Conservation (phyloP, 2,329 filamentous ascomycete species). For the Fusarium beomiforme region DNA sequence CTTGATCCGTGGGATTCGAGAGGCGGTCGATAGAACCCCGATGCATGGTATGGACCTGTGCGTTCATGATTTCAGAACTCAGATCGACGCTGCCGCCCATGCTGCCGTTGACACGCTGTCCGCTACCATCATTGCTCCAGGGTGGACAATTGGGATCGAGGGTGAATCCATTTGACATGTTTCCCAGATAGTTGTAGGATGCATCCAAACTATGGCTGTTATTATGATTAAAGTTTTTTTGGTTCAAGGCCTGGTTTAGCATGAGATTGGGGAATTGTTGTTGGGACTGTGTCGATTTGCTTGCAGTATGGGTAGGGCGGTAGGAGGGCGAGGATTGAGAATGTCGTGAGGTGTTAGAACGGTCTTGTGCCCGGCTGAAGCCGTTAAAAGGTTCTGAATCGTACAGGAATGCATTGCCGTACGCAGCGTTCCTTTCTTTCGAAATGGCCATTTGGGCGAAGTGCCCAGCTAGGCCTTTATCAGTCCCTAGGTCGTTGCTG, state of each 20-base stretch:
- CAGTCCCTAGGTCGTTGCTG: conserved; percentile 52
- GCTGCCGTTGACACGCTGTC: conserved; percentile 41
- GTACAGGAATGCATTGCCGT: conserved; percentile 43
- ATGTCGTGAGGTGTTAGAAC: conserved; percentile 65
- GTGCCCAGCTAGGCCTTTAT: conserved; percentile 57
- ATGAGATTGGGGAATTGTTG: conserved; percentile 53
- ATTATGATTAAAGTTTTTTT: conserved; percentile 35
- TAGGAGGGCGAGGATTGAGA: conserved; percentile 47
- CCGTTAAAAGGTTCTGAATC: conserved; percentile 23
- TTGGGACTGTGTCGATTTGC: conserved; percentile 60
- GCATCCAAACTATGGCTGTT: conserved; percentile 49
- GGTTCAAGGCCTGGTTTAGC: conserved; percentile 46
- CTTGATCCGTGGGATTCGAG: conserved; percentile 46
- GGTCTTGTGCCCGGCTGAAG: conserved; percentile 60
- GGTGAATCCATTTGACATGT: conserved; percentile 49
- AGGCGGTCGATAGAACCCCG: conserved; percentile 53
- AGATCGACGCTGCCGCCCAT: conserved; percentile 40
- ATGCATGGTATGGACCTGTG: conserved; percentile 45
- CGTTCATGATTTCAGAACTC: conserved; percentile 45
- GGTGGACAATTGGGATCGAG: conserved; percentile 59
- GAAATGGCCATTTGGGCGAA: conserved; percentile 31
- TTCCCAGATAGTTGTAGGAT: conserved; percentile 43
- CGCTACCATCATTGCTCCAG: conserved; percentile 52
- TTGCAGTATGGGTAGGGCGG: conserved; percentile 50
- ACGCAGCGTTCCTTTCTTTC: conserved; percentile 38